Percentiles rank a stretch among this genome's conserved stretches.
Conservation (phyloP, 2,329 filamentous ascomycete species). For the Trichophyton mentagrophytes region DNA sequence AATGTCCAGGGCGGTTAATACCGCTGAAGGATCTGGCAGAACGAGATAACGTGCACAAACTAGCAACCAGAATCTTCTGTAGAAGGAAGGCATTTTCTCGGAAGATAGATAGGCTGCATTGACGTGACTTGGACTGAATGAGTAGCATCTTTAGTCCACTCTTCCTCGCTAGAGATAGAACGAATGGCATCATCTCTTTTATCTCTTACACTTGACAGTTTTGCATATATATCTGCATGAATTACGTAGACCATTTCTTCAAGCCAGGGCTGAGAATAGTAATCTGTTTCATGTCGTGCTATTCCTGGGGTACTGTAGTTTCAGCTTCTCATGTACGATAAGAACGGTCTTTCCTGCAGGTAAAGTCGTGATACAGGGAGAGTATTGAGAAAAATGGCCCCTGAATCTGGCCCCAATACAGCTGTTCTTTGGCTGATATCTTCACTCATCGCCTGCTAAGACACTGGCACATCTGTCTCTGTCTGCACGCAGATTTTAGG, state of each 20-base stretch:
- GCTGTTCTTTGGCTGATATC: not conserved
- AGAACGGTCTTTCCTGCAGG: not conserved
- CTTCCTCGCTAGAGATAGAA: not conserved
- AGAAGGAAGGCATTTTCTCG: not conserved
- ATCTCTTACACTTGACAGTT: not conserved
- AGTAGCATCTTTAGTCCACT: not conserved
- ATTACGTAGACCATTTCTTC: not conserved
- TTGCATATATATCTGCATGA: not conserved
- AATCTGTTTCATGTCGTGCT: not conserved
- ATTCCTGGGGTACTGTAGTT: not conserved
- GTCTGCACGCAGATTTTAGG: not conserved
- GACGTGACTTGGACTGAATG: not conserved
- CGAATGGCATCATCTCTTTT: not conserved
- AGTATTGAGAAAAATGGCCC: not conserved
- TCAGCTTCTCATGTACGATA: not conserved
- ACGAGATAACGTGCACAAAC: not conserved
- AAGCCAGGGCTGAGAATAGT: not conserved
- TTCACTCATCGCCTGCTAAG: not conserved
- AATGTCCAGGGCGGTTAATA: not conserved
- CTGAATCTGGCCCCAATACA: not conserved
- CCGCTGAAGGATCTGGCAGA: not conserved
- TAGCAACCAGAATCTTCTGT: not conserved
- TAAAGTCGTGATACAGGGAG: not conserved
- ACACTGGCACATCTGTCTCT: not conserved
- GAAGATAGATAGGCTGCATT: not conserved